Evolutionary conservation across 2,329 filamentous ascomycete genomes (phyloP).

Genomic region (Fusarium bactridioides): DNA sequence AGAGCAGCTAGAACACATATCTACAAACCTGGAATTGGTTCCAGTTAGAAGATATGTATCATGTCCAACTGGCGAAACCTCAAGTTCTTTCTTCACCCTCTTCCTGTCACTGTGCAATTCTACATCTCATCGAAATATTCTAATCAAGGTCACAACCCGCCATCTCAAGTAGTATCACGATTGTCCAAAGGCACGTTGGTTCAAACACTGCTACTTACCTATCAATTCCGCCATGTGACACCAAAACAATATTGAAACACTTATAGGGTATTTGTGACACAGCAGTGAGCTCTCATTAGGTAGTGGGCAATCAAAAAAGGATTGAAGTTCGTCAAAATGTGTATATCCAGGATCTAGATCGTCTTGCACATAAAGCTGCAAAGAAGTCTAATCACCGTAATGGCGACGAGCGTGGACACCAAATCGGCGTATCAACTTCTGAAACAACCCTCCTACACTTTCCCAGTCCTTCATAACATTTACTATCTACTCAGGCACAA

Average conservation of each 20-base stretch:
- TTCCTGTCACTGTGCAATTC: not conserved
- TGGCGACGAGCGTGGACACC: not conserved
- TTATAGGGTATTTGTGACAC: no score
- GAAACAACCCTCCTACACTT: slow-evolving; percentile 8
- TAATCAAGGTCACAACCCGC: not conserved
- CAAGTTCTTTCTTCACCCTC: not conserved
- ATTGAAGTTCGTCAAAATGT: not conserved
- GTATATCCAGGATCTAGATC: not conserved
- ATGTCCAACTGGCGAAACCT: not conserved
- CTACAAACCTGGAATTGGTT: not conserved
- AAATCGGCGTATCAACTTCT: not conserved
- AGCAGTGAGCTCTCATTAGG: not conserved
- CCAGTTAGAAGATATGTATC: not conserved
- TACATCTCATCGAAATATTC: not conserved
- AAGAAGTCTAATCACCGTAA: not conserved
- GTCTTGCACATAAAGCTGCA: not conserved
- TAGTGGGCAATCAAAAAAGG: not conserved
- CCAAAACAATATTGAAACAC: not conserved
- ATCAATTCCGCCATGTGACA: not conserved
- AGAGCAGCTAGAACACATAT: not conserved
- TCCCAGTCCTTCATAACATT: not conserved
- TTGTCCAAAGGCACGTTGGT: not conserved
- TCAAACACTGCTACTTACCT: not conserved
- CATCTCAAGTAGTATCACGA: not conserved
- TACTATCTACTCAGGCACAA: not conserved